These are phyloP conservation scores for Chloranthus sessilifolius DNA, from an alignment of 164 flowering plant species.

Conservation along the genomic window DNA sequence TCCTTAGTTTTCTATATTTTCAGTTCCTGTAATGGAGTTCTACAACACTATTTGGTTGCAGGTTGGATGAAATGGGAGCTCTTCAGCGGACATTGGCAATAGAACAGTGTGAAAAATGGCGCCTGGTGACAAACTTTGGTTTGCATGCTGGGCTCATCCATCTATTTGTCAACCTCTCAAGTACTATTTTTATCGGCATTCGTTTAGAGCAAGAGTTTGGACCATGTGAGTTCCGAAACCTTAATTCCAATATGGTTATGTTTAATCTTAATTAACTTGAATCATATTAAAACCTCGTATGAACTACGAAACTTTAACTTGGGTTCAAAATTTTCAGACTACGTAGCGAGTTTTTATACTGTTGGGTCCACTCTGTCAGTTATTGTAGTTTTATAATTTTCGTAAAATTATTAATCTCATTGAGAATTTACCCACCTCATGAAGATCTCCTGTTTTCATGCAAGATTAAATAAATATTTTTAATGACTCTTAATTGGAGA, in stretches of 20 bases:
- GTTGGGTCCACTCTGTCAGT: too few species aligned
- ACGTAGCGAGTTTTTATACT: too few species aligned
- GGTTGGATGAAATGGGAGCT: conserved; percentile 74
- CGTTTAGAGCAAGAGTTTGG: conserved; percentile 78
- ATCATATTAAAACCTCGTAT: not conserved
- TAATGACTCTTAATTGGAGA: too few species aligned
- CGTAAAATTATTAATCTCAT: too few species aligned
- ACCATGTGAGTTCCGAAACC: conserved; percentile 44
- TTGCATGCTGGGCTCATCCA: conserved; percentile 74
- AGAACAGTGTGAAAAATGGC: conserved; percentile 56
- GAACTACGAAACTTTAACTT: not conserved
- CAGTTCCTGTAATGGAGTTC: too few species aligned
- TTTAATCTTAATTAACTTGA: not conserved
- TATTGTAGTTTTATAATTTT: too few species aligned
- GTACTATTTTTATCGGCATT: conserved; percentile 56
- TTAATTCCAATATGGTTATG: not conserved
- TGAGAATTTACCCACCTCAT: too few species aligned
- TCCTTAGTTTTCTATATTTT: too few species aligned
- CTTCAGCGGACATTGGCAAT: conserved; percentile 29
- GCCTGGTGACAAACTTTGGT: conserved; percentile 50
- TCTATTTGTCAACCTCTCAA: conserved; percentile 48
- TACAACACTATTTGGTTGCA: conserved; percentile 15
- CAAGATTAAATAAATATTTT: too few species aligned
- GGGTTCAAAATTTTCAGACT: too few species aligned
- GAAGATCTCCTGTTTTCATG: too few species aligned